Percentiles rank a stretch among this genome's conserved stretches.
Conservation (phyloP, 2,329 filamentous ascomycete species). For the Alternaria arbusti region DNA sequence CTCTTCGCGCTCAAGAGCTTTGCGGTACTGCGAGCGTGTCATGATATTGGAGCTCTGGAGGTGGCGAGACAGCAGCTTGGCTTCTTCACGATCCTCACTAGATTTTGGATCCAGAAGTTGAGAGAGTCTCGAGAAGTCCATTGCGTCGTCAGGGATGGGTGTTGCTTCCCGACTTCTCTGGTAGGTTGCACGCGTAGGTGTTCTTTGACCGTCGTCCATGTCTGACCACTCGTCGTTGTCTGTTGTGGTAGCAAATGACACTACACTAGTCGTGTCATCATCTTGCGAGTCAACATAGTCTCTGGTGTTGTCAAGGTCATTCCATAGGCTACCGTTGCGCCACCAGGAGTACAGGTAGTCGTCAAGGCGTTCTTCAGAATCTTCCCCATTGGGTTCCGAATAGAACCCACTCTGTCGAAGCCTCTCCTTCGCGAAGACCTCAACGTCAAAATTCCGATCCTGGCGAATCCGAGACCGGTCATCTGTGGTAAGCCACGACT, state of each 20-base stretch:
- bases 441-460: constrained; percentile 69
- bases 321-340: constrained; percentile 84
- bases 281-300: constrained; percentile 71
- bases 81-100: constrained; percentile 79
- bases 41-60: constrained; percentile 73
- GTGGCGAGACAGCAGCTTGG: constrained; percentile 80
- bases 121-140: constrained; percentile 74
- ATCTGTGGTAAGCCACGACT: constrained; percentile 34
- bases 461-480: constrained; percentile 30
- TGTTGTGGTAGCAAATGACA: constrained; percentile 67
- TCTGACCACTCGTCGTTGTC: constrained; percentile 51
- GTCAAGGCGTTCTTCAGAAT: constrained; percentile 71
- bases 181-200: constrained; percentile 74
- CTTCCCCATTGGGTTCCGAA: constrained; percentile 34
- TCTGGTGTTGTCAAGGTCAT: constrained; percentile 78
- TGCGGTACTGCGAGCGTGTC: constrained; percentile 80
- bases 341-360: constrained; percentile 83
- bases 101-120: constrained; percentile 81
- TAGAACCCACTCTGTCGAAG: constrained; percentile 51
- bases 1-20: constrained; percentile 71
- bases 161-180: constrained; percentile 58
- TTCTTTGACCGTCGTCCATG: constrained; percentile 62
- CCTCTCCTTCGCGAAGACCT: constrained; percentile 74
- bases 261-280: constrained; percentile 81
- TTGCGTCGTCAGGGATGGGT: constrained; percentile 53